Evolutionary conservation across 495 filamentous ascomycete genomes (phyloP).

Genomic region (Neurospora pannonica): DNA sequence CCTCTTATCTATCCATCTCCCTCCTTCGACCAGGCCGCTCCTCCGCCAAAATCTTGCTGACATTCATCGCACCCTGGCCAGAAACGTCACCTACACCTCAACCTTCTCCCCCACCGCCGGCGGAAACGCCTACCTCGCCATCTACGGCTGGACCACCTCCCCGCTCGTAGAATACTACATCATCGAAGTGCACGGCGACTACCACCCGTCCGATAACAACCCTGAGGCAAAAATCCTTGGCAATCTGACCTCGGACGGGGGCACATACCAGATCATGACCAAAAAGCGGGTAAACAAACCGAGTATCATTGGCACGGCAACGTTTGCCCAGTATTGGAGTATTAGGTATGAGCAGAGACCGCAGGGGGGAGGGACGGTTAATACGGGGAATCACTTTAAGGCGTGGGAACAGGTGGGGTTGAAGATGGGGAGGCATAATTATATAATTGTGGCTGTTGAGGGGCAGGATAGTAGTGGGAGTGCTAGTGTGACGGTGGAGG

Average conservation of each 20-base stretch:
- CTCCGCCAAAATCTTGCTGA: no score
- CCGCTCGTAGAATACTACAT: conserved; percentile 60
- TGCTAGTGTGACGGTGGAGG: conserved; percentile 27
- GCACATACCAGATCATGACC: conserved; percentile 48
- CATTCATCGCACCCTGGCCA: background rate
- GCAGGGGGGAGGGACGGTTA: conserved; percentile 22
- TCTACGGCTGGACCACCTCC: conserved; percentile 55
- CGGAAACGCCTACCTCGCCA: conserved; percentile 21
- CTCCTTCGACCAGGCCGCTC: no score
- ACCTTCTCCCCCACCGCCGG: conserved; percentile 9
- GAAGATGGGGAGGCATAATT: conserved; percentile 38
- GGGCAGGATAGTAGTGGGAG: conserved; percentile 33
- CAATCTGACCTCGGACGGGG: conserved; percentile 44
- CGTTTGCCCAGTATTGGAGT: conserved; percentile 55
- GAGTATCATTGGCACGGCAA: conserved; percentile 48
- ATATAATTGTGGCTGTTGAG: conserved; percentile 45
- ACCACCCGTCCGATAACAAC: conserved; percentile 41
- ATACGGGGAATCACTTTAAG: conserved; percentile 42
- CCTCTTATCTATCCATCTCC: no score
- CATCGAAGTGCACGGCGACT: conserved; percentile 48
- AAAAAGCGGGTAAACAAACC: conserved; percentile 44
- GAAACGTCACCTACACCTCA: conserved; percentile 12
- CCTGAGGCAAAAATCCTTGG: conserved; percentile 35
- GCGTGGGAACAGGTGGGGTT: conserved; percentile 38
- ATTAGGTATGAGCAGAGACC: conserved; percentile 31